Conservation (phyloP, 805 yeast genomes). For the Cyberlindnera maritima region DNA sequence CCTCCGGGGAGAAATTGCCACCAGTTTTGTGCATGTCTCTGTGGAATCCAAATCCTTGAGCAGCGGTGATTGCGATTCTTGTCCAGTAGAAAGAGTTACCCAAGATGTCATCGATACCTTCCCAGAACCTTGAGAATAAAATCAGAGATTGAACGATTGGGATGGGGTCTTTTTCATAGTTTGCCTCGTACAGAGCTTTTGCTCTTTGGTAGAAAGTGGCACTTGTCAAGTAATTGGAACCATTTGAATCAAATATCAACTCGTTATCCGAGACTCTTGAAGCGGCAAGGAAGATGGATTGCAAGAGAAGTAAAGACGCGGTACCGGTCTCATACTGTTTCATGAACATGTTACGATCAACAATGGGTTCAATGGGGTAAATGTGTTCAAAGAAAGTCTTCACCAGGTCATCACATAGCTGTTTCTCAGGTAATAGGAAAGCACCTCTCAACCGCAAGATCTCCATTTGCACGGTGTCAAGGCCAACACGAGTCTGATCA, state of each 20-base stretch:
- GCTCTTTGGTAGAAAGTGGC: slow-evolving; percentile 68
- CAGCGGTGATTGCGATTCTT: slow-evolving; percentile 63
- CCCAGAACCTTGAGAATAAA: slow-evolving; percentile 69
- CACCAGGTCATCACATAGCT: slow-evolving; percentile 57
- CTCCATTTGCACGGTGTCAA: slow-evolving; percentile 63
- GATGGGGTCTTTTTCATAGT: slow-evolving; percentile 63
- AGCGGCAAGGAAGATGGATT: slow-evolving; percentile 68
- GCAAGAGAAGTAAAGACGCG: slow-evolving; percentile 62
- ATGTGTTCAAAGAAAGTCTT: slow-evolving; percentile 59
- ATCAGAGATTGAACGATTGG: slow-evolving; percentile 59
- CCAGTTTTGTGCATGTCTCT: slow-evolving; percentile 38
- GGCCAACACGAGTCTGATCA: slow-evolving; percentile 26
- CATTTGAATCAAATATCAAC: slow-evolving; percentile 42
- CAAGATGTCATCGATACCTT: slow-evolving; percentile 66
- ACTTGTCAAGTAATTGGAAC: slow-evolving; percentile 48
- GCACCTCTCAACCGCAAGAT: slow-evolving; percentile 66
- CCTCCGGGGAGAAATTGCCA: slow-evolving; percentile 34
- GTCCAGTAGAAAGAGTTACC: slow-evolving; percentile 70
- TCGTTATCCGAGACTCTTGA: slow-evolving; percentile 58
- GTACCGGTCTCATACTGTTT: slow-evolving; percentile 49
- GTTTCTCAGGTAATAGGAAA: slow-evolving; percentile 61
- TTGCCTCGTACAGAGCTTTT: slow-evolving; percentile 69
- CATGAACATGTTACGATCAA: slow-evolving; percentile 63
- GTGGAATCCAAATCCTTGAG: slow-evolving; percentile 77
- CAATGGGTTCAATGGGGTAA: slow-evolving; percentile 68